Evolutionary conservation across 495 filamentous ascomycete species (phyloP), one percentile per base, ranked within the genome.

Genomic region (Penicillium nucicola): DNA sequence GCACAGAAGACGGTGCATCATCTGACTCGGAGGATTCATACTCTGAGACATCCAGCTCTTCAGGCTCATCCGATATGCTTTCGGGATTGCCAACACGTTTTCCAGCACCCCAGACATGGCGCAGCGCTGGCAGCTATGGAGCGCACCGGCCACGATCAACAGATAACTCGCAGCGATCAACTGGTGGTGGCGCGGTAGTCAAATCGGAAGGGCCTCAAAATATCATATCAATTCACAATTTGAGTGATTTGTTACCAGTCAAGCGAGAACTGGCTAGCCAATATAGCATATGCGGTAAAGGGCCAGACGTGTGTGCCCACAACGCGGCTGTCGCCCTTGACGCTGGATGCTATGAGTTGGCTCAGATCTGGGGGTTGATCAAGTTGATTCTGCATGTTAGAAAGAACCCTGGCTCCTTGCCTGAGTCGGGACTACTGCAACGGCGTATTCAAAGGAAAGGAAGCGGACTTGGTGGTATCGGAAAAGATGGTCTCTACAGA

Each of bases 231-330:
- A 84, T 97, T 28, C 76, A 92, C 65, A 72, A 89, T 48, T 57
- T 91, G 13, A 76, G 78, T 17, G 70, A 78, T 48, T 55, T 90
- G 15, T 62, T 96, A 7, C 92, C 92, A 0, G 84, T 89, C 30
- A 92, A 91, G 67, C 77, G 77, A 44, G 72, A 80, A 30, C 76
- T 97, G 37, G 93, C 91, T 7, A 71, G 77, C 43, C 79, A 85
- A 49, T 98, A 97, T 66, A 78, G 77, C 33, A 86, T 95, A n/a
- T 90, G 91, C 60, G 89, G 90, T 12, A 82, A 88, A 38, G 87
- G 84, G 2, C 78, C 83, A 4, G 82, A 85, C 35, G 84, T 95
- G 7, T 97, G 92, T 65, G 71, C 75, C 20, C 86, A 93, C 48
- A 98, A 97, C 67, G 87, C 89, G 5, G 67, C 69, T 6, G 83